A percentile compares a stretch with the other conserved stretches of the same genome.
phyloP scores from a whole-genome alignment of 2,329 filamentous ascomycete species.

The Verticillium longisporum region DNA sequence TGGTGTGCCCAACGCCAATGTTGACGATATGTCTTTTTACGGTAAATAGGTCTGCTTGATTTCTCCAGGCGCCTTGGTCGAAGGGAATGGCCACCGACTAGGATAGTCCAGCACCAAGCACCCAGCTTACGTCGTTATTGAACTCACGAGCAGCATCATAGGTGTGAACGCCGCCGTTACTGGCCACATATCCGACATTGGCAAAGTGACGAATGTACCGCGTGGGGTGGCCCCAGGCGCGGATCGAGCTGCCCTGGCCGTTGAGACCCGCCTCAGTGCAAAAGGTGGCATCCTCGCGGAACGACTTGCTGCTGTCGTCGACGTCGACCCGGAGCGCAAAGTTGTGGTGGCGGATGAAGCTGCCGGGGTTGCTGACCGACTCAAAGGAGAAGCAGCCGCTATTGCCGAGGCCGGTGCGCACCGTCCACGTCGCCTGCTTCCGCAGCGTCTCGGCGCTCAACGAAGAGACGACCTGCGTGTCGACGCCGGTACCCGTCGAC shows the following conservation, averaged over 20 bases:
- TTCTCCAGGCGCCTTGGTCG: too few relatives aligned
- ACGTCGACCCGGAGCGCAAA: slow-evolving; percentile 42
- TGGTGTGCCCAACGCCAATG: too few relatives aligned
- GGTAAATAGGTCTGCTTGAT: too few relatives aligned
- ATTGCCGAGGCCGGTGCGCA: slow-evolving; percentile 48
- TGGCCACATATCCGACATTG: slow-evolving; percentile 39
- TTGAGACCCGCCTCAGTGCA: slow-evolving; percentile 46
- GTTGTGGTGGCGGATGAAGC: slow-evolving; percentile 49
- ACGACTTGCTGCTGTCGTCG: slow-evolving; percentile 48
- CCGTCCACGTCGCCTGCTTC: slow-evolving; percentile 44
- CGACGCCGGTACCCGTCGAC: slow-evolving; percentile 31
- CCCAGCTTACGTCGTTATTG: slow-evolving; percentile 48
- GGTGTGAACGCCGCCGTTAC: slow-evolving; percentile 46
- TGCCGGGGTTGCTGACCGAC: slow-evolving; percentile 49
- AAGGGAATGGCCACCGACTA: slow-evolving; percentile 13
- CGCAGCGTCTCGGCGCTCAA: slow-evolving; percentile 42
- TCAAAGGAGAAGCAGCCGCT: slow-evolving; percentile 55
- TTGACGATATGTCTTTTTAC: too few relatives aligned
- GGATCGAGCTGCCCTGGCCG: slow-evolving; percentile 43
- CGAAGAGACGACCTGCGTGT: slow-evolving; percentile 47
- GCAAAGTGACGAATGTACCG: slow-evolving; percentile 50
- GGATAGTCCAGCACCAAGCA: slow-evolving; percentile 36
- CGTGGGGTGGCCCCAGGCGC: slow-evolving; percentile 54
- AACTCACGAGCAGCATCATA: slow-evolving; percentile 44
- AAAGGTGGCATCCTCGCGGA: slow-evolving; percentile 57